phyloP scores from a whole-genome alignment of 202 grass and related monocot species.

The Dendrocalamus latiflorus region DNA sequence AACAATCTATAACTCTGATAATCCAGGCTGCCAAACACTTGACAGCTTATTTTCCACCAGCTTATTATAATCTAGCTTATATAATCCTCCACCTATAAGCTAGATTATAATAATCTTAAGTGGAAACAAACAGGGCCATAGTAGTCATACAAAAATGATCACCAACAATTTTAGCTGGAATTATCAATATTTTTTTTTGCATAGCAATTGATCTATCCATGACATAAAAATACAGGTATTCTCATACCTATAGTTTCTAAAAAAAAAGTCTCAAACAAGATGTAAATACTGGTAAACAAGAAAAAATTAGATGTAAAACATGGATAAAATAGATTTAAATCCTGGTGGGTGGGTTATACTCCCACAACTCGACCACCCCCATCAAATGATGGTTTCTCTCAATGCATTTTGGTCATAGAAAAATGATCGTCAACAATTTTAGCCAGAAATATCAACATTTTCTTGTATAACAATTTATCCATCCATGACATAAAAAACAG shows the following conservation, averaged over 20 bases:
- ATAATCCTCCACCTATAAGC: no score
- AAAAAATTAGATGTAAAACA: no score
- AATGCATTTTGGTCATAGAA: no score
- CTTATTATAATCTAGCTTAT: no score
- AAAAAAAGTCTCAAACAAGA: not conserved
- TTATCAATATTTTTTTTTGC: not conserved
- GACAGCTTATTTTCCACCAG: no score
- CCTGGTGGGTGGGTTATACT: not conserved
- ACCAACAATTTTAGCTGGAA: not conserved
- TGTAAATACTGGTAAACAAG: not conserved
- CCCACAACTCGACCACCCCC: not conserved
- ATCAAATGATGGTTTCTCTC: not conserved
- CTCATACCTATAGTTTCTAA: not conserved
- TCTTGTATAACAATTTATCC: not conserved
- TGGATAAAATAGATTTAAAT: not conserved
- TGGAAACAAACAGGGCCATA: no score
- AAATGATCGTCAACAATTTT: not conserved
- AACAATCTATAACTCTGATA: no score
- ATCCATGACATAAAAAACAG: not conserved
- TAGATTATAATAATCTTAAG: no score
- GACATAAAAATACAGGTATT: not conserved
- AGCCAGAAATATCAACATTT: not conserved
- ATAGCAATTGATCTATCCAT: not conserved
- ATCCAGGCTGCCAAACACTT: no score
- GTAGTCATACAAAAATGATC: not conserved